Base-by-base conservation (phyloP, 768 basidiomycete species). In the Phanerochaete carnosa region DNA sequence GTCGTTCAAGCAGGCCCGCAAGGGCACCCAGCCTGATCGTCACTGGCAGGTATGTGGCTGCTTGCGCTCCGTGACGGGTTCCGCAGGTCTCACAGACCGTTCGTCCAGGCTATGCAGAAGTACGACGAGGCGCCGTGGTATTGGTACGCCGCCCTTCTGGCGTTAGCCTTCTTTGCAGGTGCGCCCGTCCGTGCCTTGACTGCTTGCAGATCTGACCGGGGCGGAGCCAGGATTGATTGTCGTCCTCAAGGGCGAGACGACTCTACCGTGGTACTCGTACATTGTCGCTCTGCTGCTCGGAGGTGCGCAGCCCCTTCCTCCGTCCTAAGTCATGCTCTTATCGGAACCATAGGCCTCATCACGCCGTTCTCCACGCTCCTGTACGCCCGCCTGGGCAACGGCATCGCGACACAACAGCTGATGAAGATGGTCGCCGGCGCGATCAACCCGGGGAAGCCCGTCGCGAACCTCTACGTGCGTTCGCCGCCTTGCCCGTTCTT, bases 341-440 rank as follows among this genome's bases (percentile, higher is more conserved):
- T 29, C 22, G 9, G 26, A 66, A 62, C 19, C 19, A 4, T 19
- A 43, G 39, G 57, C 3, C 65, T 72, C 54, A 57, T 73, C 9
- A 59, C 82, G 71, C 84, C 84, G 0, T 85, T 86, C 69, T 85
- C 83, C 1, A 84, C 80, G 0, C 64, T 84, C 5, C 74, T 87
- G 0, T 82, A 65, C 64, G 84, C 81, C 15, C 79, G 84, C n/a
- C 78, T 85, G 77, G 86, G 86, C 23, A 84, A 77, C 62, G 85
- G 84, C 19, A 74, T 88, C 47, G 80, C 79, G 2, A 87, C 85
- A 5, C 82, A 80, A 62, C 81, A 84, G 65, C 67, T 87, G 58
- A 84, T 86, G 80, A 84, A 85, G 71, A 86, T 87, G 84, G 79
- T 85, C 19, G 84, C 81, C 11, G 83, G 83, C 15, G 80, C 79